Percentiles rank a stretch among this genome's conserved stretches.
Conservation (phyloP, 2,329 filamentous ascomycete species). For the Colletotrichum brevisporum region DNA sequence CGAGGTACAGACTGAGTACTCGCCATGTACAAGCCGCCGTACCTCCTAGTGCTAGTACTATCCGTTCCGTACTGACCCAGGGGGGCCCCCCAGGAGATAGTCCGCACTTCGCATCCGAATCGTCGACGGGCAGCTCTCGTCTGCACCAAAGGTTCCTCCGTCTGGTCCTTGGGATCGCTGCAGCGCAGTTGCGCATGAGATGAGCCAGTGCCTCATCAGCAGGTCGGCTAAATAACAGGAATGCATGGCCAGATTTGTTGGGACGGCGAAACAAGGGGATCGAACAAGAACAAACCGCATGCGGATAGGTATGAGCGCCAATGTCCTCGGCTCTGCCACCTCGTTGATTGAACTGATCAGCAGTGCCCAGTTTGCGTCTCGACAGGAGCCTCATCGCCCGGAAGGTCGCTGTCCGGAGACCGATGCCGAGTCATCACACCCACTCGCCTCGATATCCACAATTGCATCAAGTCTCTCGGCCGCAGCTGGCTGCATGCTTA, state of each 20-base stretch:
- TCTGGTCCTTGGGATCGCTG: slow-evolving; percentile 9
- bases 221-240: slow-evolving; percentile 3
- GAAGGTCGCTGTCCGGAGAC: slow-evolving; percentile 16
- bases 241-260: neutral
- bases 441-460: slow-evolving; percentile 33
- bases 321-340: slow-evolving; percentile 8
- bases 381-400: slow-evolving; percentile 13
- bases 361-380: neutral
- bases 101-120: neutral
- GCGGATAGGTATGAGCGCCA: neutral
- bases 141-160: slow-evolving; percentile 21
- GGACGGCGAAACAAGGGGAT: slow-evolving; percentile 9
- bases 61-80: slow-evolving; percentile 7
- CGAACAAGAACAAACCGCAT: neutral
- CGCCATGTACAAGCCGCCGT: neutral
- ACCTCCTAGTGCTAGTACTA: neutral
- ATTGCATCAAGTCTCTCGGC: slow-evolving; percentile 1
- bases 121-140: slow-evolving; percentile 3
- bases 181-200: slow-evolving; percentile 13
- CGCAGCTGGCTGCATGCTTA: slow-evolving; percentile 2
- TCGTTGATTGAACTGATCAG: slow-evolving; percentile 10
- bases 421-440: slow-evolving; percentile 31
- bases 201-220: slow-evolving; percentile 15
- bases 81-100: slow-evolving; percentile 17
- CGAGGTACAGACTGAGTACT: slow-evolving; percentile 33